Evolutionary conservation across 164 flowering plant genomes (phyloP).

Genomic region (Magnolia sinica): DNA sequence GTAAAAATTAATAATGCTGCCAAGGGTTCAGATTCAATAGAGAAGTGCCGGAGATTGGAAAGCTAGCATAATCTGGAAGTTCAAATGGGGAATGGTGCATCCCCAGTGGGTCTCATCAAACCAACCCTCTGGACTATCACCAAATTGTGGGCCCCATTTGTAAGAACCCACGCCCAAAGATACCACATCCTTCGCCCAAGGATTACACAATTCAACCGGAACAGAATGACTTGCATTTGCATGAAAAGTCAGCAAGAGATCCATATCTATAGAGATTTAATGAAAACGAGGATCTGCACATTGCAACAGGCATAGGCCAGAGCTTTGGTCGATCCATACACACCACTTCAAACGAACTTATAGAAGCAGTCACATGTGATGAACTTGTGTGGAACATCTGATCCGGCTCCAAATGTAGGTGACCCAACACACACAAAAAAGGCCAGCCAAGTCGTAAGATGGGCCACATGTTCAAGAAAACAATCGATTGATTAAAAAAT

Average conservation of each 20-base stretch:
- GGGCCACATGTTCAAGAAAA: background rate
- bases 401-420: background rate
- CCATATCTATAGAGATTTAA: background rate
- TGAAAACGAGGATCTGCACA: background rate
- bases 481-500: background rate
- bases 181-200: background rate
- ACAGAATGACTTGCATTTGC: background rate
- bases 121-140: background rate
- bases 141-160: background rate
- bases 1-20: too few relatives aligned
- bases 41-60: background rate
- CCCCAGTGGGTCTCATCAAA: background rate
- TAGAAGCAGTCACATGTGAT: background rate
- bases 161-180: background rate
- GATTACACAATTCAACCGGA: background rate
- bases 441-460: background rate
- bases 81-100: background rate
- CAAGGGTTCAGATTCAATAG: background rate
- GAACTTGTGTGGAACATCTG: background rate
- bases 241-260: background rate
- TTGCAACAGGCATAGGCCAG: background rate
- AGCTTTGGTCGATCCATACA: background rate
- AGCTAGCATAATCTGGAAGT: background rate
- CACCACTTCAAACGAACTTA: background rate
- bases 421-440: background rate